These are phyloP conservation scores for Blumeriella jaapii DNA, from an alignment of 2,329 filamentous ascomycete species.

Conservation along the genomic window DNA sequence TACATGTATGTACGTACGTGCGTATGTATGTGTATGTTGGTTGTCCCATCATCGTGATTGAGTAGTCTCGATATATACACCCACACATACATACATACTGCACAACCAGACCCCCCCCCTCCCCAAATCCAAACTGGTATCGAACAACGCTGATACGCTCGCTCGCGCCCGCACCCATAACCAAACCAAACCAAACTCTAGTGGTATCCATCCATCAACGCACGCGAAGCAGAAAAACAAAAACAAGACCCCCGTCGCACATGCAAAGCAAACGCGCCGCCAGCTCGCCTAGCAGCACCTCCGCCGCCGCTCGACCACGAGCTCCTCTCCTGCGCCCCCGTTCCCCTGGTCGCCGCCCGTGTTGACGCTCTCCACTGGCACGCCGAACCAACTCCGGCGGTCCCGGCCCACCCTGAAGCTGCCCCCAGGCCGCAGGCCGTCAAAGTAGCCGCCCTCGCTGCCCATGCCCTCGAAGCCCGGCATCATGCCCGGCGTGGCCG, in stretches of 20 bases:
- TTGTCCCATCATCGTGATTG: too few relatives aligned
- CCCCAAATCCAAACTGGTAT: too few relatives aligned
- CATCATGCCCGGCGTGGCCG: constrained; percentile 33
- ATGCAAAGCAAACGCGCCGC: too few relatives aligned
- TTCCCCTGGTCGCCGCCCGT: constrained; percentile 27
- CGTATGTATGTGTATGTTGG: too few relatives aligned
- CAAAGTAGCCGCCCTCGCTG: constrained; percentile 32
- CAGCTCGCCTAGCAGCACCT: constrained; percentile 23
- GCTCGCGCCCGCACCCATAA: too few relatives aligned
- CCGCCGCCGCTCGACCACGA: constrained; percentile 23
- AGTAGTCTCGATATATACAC: too few relatives aligned
- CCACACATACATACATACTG: too few relatives aligned
- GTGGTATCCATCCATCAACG: constrained; percentile 16
- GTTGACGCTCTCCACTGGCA: constrained; percentile 39
- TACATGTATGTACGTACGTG: too few relatives aligned
- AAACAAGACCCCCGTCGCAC: neutral
- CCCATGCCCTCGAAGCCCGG: constrained; percentile 26
- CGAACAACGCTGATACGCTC: too few relatives aligned
- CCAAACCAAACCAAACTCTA: constrained; percentile 12
- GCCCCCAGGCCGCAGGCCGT: constrained; percentile 36
- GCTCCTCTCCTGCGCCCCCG: constrained; percentile 18
- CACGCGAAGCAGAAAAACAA: constrained; percentile 3
- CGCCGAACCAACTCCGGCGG: constrained; percentile 53
- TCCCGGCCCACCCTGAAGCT: constrained; percentile 53
- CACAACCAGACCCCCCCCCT: too few relatives aligned